Evolutionary conservation across 2,329 filamentous ascomycete species (phyloP).

Genomic region (Xenosphaeropsis pyriputrescens): DNA sequence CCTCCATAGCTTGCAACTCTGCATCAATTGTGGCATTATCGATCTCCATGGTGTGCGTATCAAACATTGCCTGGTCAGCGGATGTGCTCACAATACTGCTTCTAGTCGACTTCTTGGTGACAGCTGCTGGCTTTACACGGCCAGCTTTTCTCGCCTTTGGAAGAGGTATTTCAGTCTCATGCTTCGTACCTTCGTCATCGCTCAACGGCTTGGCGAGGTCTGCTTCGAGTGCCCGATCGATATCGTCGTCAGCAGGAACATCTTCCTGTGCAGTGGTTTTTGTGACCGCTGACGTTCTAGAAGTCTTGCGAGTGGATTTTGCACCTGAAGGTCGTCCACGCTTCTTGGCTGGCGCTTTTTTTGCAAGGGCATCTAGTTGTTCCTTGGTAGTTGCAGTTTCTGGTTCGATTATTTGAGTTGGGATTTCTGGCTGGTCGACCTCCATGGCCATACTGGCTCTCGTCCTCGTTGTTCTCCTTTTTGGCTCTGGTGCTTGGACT

Average conservation of each 20-base stretch:
- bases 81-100: constrained; percentile 6
- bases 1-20: constrained; percentile 15
- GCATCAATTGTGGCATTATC: constrained; percentile 16
- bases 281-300: constrained; percentile 28
- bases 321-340: constrained; percentile 29
- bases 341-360: constrained; percentile 25
- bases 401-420: constrained; percentile 18
- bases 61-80: constrained; percentile 12
- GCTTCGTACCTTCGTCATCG: constrained; percentile 32
- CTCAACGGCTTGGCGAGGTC: constrained; percentile 43
- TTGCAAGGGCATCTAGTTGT: constrained; percentile 30
- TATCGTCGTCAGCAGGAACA: constrained; percentile 45
- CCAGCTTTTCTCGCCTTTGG: neutral
- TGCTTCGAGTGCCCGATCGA: constrained; percentile 50
- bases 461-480: constrained; percentile 18
- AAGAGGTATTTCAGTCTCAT: constrained; percentile 12
- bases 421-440: constrained; percentile 6
- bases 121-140: neutral
- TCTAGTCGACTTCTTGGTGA: constrained; percentile 5
- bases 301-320: constrained; percentile 29
- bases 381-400: constrained; percentile 39
- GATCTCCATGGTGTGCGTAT: constrained; percentile 8
- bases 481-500: constrained; percentile 18
- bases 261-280: constrained; percentile 27
- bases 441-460: constrained; percentile 29